Evolutionary conservation across 148 eudicot genomes (phyloP).

Genomic region (Talinum fruticosum): DNA sequence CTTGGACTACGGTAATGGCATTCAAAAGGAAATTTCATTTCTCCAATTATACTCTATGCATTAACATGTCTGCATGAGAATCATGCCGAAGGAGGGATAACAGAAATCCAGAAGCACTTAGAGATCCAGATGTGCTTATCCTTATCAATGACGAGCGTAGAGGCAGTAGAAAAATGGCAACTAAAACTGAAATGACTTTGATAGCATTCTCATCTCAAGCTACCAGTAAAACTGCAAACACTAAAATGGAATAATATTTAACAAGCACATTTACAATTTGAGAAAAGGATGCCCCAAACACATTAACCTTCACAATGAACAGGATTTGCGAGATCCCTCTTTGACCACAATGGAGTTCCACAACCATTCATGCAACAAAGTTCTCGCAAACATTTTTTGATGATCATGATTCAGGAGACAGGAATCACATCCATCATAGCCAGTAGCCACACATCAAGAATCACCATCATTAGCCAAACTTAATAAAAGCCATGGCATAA

Average conservation of each 20-base stretch:
- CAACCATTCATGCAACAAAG: not conserved
- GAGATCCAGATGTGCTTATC: not conserved
- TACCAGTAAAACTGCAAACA: not conserved
- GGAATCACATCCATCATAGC: not conserved
- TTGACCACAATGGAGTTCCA: not conserved
- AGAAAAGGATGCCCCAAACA: not conserved
- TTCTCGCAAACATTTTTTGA: not conserved
- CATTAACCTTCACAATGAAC: not conserved
- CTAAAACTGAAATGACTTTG: not conserved
- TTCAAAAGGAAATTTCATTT: no score
- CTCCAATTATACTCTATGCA: not conserved
- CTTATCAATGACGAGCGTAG: not conserved
- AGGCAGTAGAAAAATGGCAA: not conserved
- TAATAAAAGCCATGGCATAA: not conserved
- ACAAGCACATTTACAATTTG: not conserved
- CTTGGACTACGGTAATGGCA: not conserved
- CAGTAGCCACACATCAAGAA: not conserved
- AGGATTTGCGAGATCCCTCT: not conserved
- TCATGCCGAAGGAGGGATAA: not conserved
- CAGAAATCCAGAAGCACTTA: not conserved
- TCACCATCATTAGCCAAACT: not conserved
- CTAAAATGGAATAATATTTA: not conserved
- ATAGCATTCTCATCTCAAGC: not conserved
- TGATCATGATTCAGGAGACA: not conserved
- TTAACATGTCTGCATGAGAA: not conserved